Percentiles rank a stretch among this genome's conserved stretches.
These are phyloP conservation scores for Aphanoascus verrucosus DNA, from an alignment of 2,329 filamentous ascomycete genomes.

Conservation along the genomic window DNA sequence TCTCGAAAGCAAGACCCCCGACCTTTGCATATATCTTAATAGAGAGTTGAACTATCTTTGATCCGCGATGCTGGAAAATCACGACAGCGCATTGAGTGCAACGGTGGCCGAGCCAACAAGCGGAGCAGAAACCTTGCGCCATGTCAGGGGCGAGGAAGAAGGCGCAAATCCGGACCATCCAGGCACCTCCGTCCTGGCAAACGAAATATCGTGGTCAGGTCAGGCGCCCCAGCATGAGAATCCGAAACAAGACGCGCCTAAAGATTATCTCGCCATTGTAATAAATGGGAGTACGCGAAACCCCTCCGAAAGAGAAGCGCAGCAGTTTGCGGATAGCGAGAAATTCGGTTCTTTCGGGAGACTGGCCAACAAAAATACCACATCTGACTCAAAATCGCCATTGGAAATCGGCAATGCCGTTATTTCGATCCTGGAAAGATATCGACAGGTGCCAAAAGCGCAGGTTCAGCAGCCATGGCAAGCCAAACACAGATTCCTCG, in stretches of 20 bases:
- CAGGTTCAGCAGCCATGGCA: neutral
- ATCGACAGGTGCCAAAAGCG: slow-evolving; percentile 5
- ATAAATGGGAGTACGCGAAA: neutral
- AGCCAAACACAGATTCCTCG: neutral
- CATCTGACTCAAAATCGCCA: slow-evolving; percentile 1
- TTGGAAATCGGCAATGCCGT: slow-evolving; percentile 1
- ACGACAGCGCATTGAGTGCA: too few relatives aligned
- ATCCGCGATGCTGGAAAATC: too few relatives aligned
- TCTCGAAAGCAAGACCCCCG: too few relatives aligned
- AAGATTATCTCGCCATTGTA: neutral
- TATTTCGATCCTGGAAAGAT: slow-evolving; percentile 5
- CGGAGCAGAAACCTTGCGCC: too few relatives aligned
- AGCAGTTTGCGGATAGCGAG: neutral
- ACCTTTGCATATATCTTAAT: too few relatives aligned
- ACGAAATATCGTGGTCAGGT: too few relatives aligned
- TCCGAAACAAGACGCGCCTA: neutral
- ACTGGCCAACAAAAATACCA: neutral
- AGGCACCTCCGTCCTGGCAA: too few relatives aligned
- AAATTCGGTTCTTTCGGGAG: neutral
- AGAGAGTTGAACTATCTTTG: too few relatives aligned
- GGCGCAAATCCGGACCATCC: too few relatives aligned
- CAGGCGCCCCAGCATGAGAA: too few relatives aligned
- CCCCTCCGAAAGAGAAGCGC: neutral
- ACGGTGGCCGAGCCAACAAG: too few relatives aligned
- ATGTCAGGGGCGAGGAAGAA: too few relatives aligned